Percentiles rank a stretch among this genome's conserved stretches.
Conservation (phyloP, 441 rosid species). For the Lepidium campestre region DNA sequence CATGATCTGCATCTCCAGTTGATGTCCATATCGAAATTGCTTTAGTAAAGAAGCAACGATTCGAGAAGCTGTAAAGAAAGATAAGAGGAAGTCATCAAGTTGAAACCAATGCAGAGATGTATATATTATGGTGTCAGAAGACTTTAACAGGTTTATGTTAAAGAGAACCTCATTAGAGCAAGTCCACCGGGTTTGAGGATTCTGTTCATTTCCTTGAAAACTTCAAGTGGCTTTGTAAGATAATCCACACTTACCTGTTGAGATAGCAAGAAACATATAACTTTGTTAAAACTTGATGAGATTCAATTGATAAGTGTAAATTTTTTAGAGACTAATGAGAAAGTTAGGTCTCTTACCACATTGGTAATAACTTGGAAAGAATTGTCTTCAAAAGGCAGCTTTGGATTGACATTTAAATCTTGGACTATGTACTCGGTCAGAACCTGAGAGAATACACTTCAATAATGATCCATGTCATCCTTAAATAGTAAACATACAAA, state of each 20-base stretch:
- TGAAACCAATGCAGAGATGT: background rate
- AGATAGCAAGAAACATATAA: background rate
- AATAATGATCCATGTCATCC: background rate
- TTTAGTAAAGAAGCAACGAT: constrained; percentile 91
- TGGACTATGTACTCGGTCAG: constrained; percentile 76
- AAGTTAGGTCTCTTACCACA: constrained; percentile 48
- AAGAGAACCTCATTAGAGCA: constrained; percentile 63
- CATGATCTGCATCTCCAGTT: constrained; percentile 82
- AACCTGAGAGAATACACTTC: constrained; percentile 36
- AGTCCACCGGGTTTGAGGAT: constrained; percentile 85
- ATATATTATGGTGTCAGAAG: background rate
- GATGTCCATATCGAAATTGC: constrained; percentile 97
- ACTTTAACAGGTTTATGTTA: background rate
- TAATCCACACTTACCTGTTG: constrained; percentile 86
- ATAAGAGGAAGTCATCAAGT: background rate
- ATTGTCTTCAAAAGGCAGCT: constrained; percentile 81
- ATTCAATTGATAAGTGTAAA: background rate
- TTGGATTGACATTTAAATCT: constrained; percentile 75
- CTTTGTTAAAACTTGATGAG: background rate
- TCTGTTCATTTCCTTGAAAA: constrained; percentile 80
- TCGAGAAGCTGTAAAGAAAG: constrained; percentile 60
- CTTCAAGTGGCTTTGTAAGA: constrained; percentile 70
- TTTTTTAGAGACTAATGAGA: background rate
- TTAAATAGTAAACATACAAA: background rate
- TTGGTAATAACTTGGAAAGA: constrained; percentile 85